A percentile compares a stretch with the other conserved stretches of the same genome.
Conservation (phyloP, 495 filamentous ascomycete genomes). For the Baudoinia panamericana region DNA sequence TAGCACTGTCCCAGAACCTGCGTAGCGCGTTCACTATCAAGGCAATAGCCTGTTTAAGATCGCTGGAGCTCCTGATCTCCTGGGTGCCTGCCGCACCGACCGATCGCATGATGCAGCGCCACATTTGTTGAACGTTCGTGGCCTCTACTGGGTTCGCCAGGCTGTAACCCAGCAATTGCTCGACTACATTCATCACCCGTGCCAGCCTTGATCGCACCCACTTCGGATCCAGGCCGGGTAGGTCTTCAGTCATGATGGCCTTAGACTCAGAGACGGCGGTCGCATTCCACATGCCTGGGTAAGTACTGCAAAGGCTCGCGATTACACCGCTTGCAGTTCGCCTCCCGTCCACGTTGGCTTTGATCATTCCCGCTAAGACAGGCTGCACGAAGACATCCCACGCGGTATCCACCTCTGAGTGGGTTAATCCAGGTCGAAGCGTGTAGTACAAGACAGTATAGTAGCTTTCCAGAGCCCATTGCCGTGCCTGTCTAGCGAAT, state of each 20-base stretch:
- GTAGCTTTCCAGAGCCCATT: constrained; percentile 52
- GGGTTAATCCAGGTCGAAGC: constrained; percentile 53
- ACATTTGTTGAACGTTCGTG: constrained; percentile 28
- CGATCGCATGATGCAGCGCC: constrained; percentile 54
- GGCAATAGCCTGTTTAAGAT: constrained; percentile 67
- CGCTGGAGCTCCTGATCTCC: constrained; percentile 77
- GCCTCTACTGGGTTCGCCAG: not conserved
- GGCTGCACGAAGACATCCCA: constrained; percentile 66
- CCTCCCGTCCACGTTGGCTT: constrained; percentile 12
- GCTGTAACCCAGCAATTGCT: constrained; percentile 45
- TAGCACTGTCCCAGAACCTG: no score
- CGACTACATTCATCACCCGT: constrained; percentile 49
- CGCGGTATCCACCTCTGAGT: constrained; percentile 51
- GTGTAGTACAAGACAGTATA: constrained; percentile 77
- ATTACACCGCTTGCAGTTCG: constrained; percentile 48
- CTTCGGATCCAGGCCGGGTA: constrained; percentile 66
- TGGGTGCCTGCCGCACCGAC: constrained; percentile 68
- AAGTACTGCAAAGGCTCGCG: constrained; percentile 51
- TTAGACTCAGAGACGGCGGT: constrained; percentile 39
- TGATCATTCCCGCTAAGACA: constrained; percentile 37
- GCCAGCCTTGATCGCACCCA: constrained; percentile 68
- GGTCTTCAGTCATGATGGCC: constrained; percentile 49
- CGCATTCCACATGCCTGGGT: constrained; percentile 57
- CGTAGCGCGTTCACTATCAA: constrained; percentile 52
- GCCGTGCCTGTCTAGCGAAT: constrained; percentile 41